A percentile compares a stretch with the other conserved stretches of the same genome.
Evolutionary conservation across 2,329 filamentous ascomycete genomes (phyloP).

Genomic region (Apiospora koreana): DNA sequence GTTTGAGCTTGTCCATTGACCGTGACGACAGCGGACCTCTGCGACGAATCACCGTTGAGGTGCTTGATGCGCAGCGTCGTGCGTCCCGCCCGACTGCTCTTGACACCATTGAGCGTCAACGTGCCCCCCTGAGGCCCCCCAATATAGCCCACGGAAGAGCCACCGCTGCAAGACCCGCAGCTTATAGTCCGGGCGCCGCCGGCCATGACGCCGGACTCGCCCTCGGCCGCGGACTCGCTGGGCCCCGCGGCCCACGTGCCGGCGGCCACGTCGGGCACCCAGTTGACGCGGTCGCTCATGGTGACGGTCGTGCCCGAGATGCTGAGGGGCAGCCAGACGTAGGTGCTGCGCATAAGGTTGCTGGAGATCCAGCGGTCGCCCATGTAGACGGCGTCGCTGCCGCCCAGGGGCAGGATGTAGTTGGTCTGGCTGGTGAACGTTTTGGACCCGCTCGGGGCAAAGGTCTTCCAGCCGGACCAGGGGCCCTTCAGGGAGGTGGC

Average conservation of each 20-base stretch:
- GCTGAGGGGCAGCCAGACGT: conserved; percentile 64
- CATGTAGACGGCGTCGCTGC: conserved; percentile 55
- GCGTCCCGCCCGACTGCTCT: conserved; percentile 50
- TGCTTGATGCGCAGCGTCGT: conserved; percentile 38
- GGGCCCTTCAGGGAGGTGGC: conserved; percentile 57
- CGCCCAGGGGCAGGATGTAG: conserved; percentile 51
- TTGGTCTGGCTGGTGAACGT: conserved; percentile 64
- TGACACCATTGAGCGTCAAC: conserved; percentile 48
- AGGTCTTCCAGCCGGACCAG: conserved; percentile 62
- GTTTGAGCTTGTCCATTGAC: conserved; percentile 56
- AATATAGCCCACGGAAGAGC: conserved; percentile 52
- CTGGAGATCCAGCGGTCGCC: conserved; percentile 65
- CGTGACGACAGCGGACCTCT: conserved; percentile 53
- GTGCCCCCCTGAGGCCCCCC: conserved; percentile 50
- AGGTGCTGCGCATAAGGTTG: conserved; percentile 63
- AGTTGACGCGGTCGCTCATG: conserved; percentile 55
- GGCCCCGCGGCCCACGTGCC: conserved; percentile 47
- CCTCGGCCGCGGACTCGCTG: conserved; percentile 51
- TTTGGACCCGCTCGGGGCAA: conserved; percentile 55
- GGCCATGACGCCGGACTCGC: conserved; percentile 46
- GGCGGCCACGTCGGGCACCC: conserved; percentile 47
- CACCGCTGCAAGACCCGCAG: conserved; percentile 54
- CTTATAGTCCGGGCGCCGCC: conserved; percentile 46
- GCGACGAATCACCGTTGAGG: conserved; percentile 52
- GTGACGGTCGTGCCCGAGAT: conserved; percentile 53